A percentile compares a stretch with the other conserved stretches of the same genome.
phyloP scores from a whole-genome alignment of 208 protist genomes.

The Crithidia fasciculata region DNA sequence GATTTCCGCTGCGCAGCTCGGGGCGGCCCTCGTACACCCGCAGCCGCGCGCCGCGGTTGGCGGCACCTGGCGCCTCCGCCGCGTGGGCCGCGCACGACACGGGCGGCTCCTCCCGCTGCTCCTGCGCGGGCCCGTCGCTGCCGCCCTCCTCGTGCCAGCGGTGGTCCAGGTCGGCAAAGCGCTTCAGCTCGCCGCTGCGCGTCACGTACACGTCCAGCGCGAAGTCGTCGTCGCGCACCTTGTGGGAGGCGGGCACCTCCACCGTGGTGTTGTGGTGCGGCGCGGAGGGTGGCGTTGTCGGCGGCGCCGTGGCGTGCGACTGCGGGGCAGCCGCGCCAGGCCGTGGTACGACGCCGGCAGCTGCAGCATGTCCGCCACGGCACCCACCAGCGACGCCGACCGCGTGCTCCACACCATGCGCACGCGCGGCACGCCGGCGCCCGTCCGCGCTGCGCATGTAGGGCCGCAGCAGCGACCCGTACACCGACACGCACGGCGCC shows the following conservation, averaged over 20 bases:
- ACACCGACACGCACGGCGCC: conserved; percentile 50
- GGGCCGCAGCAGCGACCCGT: conserved; percentile 29
- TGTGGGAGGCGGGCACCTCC: background rate
- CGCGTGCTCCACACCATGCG: conserved; percentile 28
- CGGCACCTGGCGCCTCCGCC: background rate
- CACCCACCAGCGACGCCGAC: conserved; percentile 15
- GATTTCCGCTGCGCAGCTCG: conserved; percentile 21
- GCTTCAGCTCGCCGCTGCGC: background rate
- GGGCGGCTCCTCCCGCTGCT: too few species aligned
- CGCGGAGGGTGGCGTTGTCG: too few species aligned
- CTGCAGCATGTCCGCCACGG: conserved; percentile 22
- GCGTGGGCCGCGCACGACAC: too few species aligned
- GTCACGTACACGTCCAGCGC: background rate
- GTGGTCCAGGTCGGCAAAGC: background rate
- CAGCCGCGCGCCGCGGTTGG: background rate
- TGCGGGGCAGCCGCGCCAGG: background rate
- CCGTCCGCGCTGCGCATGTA: background rate
- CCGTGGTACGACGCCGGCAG: conserved; percentile 17
- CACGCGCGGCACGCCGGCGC: conserved; percentile 8
- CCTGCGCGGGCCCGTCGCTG: too few species aligned
- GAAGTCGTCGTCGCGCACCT: background rate
- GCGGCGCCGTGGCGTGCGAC: too few species aligned
- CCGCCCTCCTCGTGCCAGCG: background rate
- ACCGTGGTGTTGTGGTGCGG: background rate
- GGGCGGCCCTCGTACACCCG: conserved; percentile 18